Conservation (phyloP, 208 protist species). For the Crithidia acanthocephali region DNA sequence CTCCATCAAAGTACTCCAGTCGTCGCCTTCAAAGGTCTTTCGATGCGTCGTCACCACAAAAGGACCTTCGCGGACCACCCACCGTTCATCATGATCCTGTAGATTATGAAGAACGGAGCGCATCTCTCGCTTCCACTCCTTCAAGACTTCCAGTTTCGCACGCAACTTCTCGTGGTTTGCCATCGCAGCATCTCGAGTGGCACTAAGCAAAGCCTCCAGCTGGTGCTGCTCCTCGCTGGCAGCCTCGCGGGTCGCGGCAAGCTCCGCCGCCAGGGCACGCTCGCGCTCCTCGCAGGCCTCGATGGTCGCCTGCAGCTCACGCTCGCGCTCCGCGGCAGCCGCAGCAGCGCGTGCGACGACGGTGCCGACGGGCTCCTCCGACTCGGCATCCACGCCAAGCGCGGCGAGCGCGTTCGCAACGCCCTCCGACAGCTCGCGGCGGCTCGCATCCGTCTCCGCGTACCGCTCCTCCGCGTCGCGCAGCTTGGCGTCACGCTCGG, state of each 20-base stretch:
- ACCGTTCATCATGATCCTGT: background rate
- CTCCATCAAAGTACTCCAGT: background rate
- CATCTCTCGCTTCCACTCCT: slow-evolving; percentile 13
- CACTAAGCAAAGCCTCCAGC: slow-evolving; percentile 1
- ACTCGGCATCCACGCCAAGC: slow-evolving; percentile 7
- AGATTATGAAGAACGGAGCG: background rate
- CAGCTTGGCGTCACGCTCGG: no score
- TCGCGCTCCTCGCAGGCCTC: slow-evolving; percentile 10
- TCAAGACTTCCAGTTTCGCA: slow-evolving; percentile 13
- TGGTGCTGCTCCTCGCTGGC: slow-evolving; percentile 6
- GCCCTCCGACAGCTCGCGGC: no score
- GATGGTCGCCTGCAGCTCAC: slow-evolving; percentile 9
- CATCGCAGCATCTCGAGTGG: background rate
- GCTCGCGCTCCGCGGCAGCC: slow-evolving; percentile 25
- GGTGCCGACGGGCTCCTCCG: slow-evolving; percentile 1
- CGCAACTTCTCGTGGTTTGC: slow-evolving; percentile 20
- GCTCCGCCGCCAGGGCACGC: slow-evolving; percentile 7
- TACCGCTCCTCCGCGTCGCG: no score
- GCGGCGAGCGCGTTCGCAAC: slow-evolving; percentile 13
- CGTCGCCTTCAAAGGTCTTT: background rate
- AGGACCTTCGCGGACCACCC: background rate
- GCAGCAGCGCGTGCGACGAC: slow-evolving; percentile 18
- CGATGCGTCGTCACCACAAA: background rate
- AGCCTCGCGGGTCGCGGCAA: slow-evolving; percentile 2
- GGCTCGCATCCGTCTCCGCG: no score